Evolutionary conservation across 1,284 basidiomycete genomes (phyloP).

Genomic region (Apiotrichum montevideense): DNA sequence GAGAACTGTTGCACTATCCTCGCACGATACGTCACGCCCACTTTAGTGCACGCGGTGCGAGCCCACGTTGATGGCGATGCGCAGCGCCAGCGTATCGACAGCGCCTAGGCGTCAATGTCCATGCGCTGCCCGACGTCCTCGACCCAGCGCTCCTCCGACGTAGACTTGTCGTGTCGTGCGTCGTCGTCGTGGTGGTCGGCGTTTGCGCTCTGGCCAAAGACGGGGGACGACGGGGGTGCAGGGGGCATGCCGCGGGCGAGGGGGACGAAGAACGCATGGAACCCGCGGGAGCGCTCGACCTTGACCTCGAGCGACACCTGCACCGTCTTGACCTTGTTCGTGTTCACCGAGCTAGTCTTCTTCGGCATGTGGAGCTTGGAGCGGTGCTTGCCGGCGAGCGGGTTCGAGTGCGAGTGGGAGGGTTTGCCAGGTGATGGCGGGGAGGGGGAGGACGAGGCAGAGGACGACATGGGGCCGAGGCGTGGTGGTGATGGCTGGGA

Average conservation of each 20-base stretch:
- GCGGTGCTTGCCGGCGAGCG: constrained; percentile 9
- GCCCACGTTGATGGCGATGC: too few relatives aligned
- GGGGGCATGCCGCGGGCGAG: constrained; percentile 29
- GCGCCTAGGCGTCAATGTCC: constrained; percentile 24
- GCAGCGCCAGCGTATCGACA: too few relatives aligned
- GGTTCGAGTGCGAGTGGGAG: constrained; percentile 7
- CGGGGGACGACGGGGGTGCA: constrained; percentile 35
- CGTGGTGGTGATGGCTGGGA: neutral
- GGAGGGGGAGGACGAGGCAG: constrained; percentile 10
- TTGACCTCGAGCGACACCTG: constrained; percentile 39
- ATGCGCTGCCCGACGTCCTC: constrained; percentile 33
- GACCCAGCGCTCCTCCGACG: constrained; percentile 32
- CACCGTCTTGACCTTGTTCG: constrained; percentile 30
- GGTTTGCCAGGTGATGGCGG: constrained; percentile 8
- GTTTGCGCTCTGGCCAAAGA: constrained; percentile 21
- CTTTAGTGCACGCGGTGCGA: too few relatives aligned
- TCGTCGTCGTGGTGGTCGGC: neutral
- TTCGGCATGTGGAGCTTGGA: constrained; percentile 21
- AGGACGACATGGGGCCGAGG: neutral
- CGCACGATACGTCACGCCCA: too few relatives aligned
- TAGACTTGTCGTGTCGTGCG: neutral
- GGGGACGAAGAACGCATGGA: constrained; percentile 42
- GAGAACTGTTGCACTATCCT: too few relatives aligned
- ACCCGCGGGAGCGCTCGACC: constrained; percentile 38
- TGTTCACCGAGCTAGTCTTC: constrained; percentile 26